Percentiles rank a stretch among this genome's conserved stretches.
Conservation (phyloP, 345 rosid genomes). For the Pseudoturritis turrita region DNA sequence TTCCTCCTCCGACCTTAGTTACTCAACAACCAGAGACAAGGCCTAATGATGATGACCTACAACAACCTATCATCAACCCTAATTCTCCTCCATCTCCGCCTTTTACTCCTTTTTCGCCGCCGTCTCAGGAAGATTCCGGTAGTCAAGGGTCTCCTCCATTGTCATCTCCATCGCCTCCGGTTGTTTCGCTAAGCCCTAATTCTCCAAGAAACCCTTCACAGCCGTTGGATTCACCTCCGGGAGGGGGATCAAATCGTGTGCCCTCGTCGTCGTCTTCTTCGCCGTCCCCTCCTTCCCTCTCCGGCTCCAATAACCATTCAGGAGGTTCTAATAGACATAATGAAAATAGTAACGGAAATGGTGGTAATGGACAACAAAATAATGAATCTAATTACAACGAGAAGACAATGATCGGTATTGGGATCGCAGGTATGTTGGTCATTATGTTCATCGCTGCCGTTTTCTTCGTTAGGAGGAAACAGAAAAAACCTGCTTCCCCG, state of each 20-base stretch:
- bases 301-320: background rate
- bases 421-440: constrained; percentile 36
- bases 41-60: background rate
- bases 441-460: constrained; percentile 34
- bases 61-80: constrained; percentile 18
- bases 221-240: constrained; percentile 12
- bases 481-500: constrained; percentile 23
- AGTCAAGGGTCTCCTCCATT: constrained; percentile 18
- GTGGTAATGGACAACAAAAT: background rate
- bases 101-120: background rate
- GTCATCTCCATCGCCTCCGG: background rate
- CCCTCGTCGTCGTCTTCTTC: constrained; percentile 26
- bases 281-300: constrained; percentile 23
- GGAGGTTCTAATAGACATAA: constrained; percentile 13
- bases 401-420: constrained; percentile 27
- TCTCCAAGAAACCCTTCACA: constrained; percentile 13
- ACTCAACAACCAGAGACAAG: constrained; percentile 17
- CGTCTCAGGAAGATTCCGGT: background rate
- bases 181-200: constrained; percentile 8
- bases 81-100: constrained; percentile 16
- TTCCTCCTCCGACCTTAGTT: constrained; percentile 15
- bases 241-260: constrained; percentile 1
- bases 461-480: constrained; percentile 32
- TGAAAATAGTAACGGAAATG: background rate
- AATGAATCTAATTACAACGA: constrained; percentile 13